phyloP scores from a whole-genome alignment of 352 stramenopile genomes.

The Phytophthora fragariae region DNA sequence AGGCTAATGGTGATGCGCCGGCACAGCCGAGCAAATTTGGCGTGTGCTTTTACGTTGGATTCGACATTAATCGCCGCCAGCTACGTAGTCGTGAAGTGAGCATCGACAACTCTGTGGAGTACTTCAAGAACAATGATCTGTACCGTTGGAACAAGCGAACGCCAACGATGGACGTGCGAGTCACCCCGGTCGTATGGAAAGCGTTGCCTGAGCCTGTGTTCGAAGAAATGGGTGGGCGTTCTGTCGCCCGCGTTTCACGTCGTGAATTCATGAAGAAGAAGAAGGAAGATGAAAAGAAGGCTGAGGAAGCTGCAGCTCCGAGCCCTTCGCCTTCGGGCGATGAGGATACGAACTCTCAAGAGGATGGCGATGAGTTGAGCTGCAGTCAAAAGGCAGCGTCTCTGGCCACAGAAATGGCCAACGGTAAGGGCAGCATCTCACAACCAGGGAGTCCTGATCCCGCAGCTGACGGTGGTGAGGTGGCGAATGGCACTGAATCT shows the following conservation, averaged over 20 bases:
- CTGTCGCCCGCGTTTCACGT: constrained; percentile 60
- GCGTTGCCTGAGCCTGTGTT: constrained; percentile 85
- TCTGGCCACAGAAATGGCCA: constrained; percentile 33
- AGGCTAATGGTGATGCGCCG: constrained; percentile 22
- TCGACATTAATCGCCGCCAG: constrained; percentile 85
- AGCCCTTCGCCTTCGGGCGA: constrained; percentile 53
- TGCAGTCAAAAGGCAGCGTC: constrained; percentile 42
- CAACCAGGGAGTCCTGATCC: constrained; percentile 56
- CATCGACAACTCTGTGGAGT: constrained; percentile 88
- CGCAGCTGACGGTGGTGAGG: constrained; percentile 44
- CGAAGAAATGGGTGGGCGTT: constrained; percentile 84
- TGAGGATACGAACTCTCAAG: constrained; percentile 70
- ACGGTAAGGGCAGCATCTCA: constrained; percentile 52
- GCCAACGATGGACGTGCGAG: constrained; percentile 84
- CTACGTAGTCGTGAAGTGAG: constrained; percentile 82
- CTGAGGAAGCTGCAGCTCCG: constrained; percentile 47
- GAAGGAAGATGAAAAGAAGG: constrained; percentile 85
- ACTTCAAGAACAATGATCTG: constrained; percentile 91
- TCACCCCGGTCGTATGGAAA: constrained; percentile 90
- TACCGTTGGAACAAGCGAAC: constrained; percentile 92
- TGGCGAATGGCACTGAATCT: constrained; percentile 20
- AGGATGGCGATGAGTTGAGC: constrained; percentile 65
- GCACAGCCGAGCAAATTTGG: constrained; percentile 66
- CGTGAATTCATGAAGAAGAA: constrained; percentile 88
- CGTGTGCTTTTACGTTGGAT: constrained; percentile 87